phyloP scores from a whole-genome alignment of 2,329 filamentous ascomycete species.

The Claviceps humidiphila region DNA sequence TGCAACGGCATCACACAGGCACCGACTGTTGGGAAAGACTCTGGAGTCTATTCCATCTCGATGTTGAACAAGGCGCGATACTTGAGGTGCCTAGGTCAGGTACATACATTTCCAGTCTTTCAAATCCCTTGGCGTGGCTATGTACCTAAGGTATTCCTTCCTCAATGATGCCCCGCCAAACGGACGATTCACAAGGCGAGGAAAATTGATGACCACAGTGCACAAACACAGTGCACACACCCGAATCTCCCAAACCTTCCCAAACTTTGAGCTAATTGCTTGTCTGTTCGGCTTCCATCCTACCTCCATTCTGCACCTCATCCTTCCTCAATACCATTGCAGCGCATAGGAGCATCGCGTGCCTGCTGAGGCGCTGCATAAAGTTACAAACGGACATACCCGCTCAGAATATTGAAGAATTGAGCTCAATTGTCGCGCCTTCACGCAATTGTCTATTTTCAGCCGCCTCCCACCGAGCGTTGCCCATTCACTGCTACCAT shows the following conservation, averaged over 20 bases:
- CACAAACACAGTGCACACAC: conserved; percentile 4
- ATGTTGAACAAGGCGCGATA: no score
- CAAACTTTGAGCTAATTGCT: no score
- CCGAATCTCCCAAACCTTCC: conserved; percentile 2
- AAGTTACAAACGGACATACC: not conserved
- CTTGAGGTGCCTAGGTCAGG: no score
- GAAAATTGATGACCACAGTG: conserved; percentile 27
- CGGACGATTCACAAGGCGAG: conserved; percentile 25
- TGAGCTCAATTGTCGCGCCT: not conserved
- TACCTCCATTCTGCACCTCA: not conserved
- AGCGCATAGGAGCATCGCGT: conserved; percentile 4
- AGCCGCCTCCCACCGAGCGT: not conserved
- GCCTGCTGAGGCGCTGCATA: conserved; percentile 4
- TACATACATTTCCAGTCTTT: not conserved
- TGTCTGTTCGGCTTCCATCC: no score
- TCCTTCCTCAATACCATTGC: not conserved
- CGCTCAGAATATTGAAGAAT: not conserved
- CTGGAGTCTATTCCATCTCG: no score
- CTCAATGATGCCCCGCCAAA: conserved; percentile 6
- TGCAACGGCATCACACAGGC: not conserved
- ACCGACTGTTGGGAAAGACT: not conserved
- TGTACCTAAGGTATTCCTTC: not conserved
- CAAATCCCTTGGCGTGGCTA: not conserved
- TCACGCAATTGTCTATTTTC: not conserved
- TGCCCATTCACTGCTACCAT: conserved; percentile 19